Base-by-base conservation (phyloP, 805 yeast genomes). In the Kuraishia capsulata region DNA sequence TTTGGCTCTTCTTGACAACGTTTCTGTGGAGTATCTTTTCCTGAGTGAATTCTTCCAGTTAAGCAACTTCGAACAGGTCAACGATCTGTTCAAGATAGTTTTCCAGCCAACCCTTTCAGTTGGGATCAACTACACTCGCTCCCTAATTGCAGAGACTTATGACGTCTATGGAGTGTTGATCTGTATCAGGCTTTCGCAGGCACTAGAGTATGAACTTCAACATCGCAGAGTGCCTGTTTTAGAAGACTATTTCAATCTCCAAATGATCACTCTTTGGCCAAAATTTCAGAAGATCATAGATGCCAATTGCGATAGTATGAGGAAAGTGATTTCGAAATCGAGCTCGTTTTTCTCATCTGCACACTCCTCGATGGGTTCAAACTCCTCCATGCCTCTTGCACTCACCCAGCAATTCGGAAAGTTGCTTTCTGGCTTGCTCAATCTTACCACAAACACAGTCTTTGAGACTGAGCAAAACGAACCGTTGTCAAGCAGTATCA, bases 131-230 rank as follows among this genome's bases (percentile, higher is more conserved):
- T 75, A 71, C 51, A 65, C 81, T 9, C 65, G 66, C 39, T 49
- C 46, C 41, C 43, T 69, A 42, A 40, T 58, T 48, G 37, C 55
- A 52, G 51, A 56, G 3, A 67, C 76, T 1, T 79, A 65, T 51
- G 98, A 92, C 54, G 73, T 78, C 1, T 84, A 78, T 56, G 96
- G 96, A 1, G 64, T 87, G 2, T 61, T 92, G 34, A 67, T 88
- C 4, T 73, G 83, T 49, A 84, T 90, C 23, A 65, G 95, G 37
- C 57, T 87, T 23, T 66, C 79, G 1, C 89, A 85, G 44, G 67
- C 70, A 3, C 57, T 84, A 39, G 82, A 76, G 43, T 70, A 71
- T 39, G 80, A 76, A 44, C 61, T 83, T 19, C 89, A 83, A 51
- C 80, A 74, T 44, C 69, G 84, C 42, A 73, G 72, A 40, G 76